Conservation (phyloP, 1,284 basidiomycete genomes). For the Violaceomyces palustris region DNA sequence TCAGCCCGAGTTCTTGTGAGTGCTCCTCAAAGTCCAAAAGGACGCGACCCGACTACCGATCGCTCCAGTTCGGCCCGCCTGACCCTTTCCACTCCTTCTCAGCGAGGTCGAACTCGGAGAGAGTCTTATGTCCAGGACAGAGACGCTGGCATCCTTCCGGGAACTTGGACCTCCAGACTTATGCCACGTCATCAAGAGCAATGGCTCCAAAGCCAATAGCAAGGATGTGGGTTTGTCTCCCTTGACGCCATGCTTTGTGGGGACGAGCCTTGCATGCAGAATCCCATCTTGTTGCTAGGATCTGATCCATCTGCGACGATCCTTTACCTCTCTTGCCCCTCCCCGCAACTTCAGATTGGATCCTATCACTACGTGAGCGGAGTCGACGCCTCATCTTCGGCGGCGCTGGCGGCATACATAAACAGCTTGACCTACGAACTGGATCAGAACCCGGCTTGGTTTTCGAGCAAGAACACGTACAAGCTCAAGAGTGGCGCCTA, state of each 20-base stretch:
- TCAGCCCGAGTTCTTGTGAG: slow-evolving; percentile 52
- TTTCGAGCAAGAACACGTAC: slow-evolving; percentile 67
- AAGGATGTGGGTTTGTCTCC: slow-evolving; percentile 67
- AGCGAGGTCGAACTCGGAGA: slow-evolving; percentile 87
- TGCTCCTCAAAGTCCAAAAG: slow-evolving; percentile 3
- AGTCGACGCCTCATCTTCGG: slow-evolving; percentile 93
- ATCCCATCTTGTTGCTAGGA: background rate
- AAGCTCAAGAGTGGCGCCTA: slow-evolving; percentile 90
- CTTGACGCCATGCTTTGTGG: too few relatives aligned
- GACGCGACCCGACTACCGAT: background rate
- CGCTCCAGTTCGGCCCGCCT: background rate
- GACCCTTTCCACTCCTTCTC: slow-evolving; percentile 2
- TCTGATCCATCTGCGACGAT: background rate
- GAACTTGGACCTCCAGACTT: slow-evolving; percentile 96
- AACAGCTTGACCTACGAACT: slow-evolving; percentile 94
- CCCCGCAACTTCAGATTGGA: too few relatives aligned
- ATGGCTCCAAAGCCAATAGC: slow-evolving; percentile 67
- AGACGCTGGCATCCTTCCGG: slow-evolving; percentile 84
- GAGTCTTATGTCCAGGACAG: slow-evolving; percentile 80
- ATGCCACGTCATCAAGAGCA: slow-evolving; percentile 85
- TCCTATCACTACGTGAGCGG: slow-evolving; percentile 65
- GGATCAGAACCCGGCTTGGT: slow-evolving; percentile 88
- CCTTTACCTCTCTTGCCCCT: background rate
- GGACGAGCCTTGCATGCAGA: too few relatives aligned
- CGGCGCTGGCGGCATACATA: slow-evolving; percentile 93